These are phyloP conservation scores for Adansonia digitata DNA, from an alignment of 345 rosid species.

Conservation along the genomic window DNA sequence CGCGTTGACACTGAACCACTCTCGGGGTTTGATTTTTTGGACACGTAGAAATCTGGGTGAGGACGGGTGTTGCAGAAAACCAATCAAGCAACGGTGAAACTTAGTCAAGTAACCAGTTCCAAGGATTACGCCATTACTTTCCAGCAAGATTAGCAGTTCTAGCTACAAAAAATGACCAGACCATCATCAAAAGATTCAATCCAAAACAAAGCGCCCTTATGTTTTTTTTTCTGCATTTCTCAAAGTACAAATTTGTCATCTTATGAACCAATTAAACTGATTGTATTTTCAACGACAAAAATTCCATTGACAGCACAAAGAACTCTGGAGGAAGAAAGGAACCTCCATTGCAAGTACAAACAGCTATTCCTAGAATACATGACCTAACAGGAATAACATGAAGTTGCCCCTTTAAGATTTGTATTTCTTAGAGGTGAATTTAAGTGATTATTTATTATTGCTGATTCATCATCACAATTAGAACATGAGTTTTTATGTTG, in stretches of 20 bases:
- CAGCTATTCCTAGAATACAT: slow-evolving; percentile 31
- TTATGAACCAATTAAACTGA: slow-evolving; percentile 27
- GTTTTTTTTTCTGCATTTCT: too few relatives aligned
- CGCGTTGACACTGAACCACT: slow-evolving; percentile 93
- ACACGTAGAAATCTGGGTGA: slow-evolving; percentile 86
- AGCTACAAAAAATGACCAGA: slow-evolving; percentile 59
- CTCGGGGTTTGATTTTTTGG: slow-evolving; percentile 89
- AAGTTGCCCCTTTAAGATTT: slow-evolving; percentile 28
- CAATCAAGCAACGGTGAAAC: slow-evolving; percentile 55
- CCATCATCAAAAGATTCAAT: slow-evolving; percentile 13
- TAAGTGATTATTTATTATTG: slow-evolving; percentile 24
- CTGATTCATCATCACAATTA: too few relatives aligned
- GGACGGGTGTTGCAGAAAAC: slow-evolving; percentile 60
- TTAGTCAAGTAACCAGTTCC: slow-evolving; percentile 47
- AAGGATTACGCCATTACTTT: slow-evolving; percentile 56
- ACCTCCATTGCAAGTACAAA: slow-evolving; percentile 44
- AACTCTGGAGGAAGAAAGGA: slow-evolving; percentile 25
- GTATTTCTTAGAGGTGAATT: slow-evolving; percentile 27
- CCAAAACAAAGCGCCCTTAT: slow-evolving; percentile 7
- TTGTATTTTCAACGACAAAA: slow-evolving; percentile 35
- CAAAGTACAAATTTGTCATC: slow-evolving; percentile 20
- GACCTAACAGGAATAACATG: slow-evolving; percentile 36
- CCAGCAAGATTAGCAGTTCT: slow-evolving; percentile 52
- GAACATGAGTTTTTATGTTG: slow-evolving; percentile 15
- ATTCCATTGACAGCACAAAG: slow-evolving; percentile 31